Percentiles rank a stretch among this genome's conserved stretches.
These are phyloP conservation scores for Chlamydomonas incerta DNA, from an alignment of 139 green algal species.

Conservation along the genomic window DNA sequence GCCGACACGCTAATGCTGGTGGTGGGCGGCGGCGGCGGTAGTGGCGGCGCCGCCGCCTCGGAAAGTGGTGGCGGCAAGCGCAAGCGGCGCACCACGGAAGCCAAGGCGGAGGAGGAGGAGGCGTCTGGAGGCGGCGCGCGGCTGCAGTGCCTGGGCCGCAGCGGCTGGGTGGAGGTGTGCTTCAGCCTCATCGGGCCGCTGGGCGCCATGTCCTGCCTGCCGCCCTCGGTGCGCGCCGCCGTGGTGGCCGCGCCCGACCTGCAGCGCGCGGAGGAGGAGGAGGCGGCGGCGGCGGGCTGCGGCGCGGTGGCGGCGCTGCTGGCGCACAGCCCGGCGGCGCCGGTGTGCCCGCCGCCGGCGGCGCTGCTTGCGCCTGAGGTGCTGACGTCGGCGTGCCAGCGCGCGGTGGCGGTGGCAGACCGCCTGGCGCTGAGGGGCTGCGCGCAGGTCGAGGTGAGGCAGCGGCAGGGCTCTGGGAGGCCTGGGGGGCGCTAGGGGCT, in stretches of 20 bases:
- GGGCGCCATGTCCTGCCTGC: slow-evolving; percentile 18
- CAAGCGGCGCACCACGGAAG: not conserved
- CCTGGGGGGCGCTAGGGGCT: too few relatives aligned
- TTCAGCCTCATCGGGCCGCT: slow-evolving; percentile 17
- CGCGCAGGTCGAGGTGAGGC: slow-evolving; percentile 27
- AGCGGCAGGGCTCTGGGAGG: too few relatives aligned
- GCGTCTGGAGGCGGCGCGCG: not conserved
- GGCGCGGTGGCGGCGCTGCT: not conserved
- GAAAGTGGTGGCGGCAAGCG: too few relatives aligned
- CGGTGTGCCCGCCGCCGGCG: not conserved
- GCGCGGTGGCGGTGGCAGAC: slow-evolving; percentile 1
- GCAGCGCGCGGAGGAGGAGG: not conserved
- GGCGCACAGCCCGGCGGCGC: not conserved
- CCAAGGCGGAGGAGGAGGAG: not conserved
- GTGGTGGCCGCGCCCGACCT: slow-evolving; percentile 18
- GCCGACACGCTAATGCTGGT: slow-evolving; percentile 3
- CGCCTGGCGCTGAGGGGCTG: slow-evolving; percentile 17
- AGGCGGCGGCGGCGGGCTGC: not conserved
- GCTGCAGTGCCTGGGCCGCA: not conserved
- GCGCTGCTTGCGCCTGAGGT: not conserved
- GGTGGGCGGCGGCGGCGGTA: not conserved
- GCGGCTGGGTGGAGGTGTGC: slow-evolving; percentile 29
- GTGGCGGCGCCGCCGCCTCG: not conserved
- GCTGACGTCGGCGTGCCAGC: slow-evolving; percentile 6
- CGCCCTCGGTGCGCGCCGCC: slow-evolving; percentile 1